These are phyloP conservation scores for Sphaerostilbella broomeana DNA, from an alignment of 2,329 filamentous ascomycete species.

Conservation along the genomic window DNA sequence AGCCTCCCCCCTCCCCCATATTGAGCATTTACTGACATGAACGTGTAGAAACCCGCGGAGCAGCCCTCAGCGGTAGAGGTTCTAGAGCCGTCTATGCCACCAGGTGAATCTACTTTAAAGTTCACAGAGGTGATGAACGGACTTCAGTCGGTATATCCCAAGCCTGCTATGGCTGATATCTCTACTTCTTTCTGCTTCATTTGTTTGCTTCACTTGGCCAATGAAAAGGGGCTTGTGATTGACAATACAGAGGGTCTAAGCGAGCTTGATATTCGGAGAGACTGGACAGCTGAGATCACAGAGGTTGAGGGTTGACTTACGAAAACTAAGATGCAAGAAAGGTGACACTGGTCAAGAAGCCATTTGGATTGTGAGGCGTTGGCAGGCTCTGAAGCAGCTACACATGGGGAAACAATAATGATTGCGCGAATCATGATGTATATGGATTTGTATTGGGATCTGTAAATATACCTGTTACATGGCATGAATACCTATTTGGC, in stretches of 20 bases:
- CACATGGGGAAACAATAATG: no score
- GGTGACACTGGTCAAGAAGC: no score
- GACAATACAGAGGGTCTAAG: constrained; percentile 53
- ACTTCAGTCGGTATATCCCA: constrained; percentile 78
- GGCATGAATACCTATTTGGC: no score
- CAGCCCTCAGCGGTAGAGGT: constrained; percentile 23
- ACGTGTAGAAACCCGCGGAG: constrained; percentile 2
- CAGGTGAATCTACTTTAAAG: constrained; percentile 54
- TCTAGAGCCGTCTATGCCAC: constrained; percentile 22
- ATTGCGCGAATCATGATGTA: no score
- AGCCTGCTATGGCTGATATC: constrained; percentile 83
- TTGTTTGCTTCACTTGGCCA: constrained; percentile 81
- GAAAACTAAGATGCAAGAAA: no score
- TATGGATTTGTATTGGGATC: no score
- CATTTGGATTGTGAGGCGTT: neutral
- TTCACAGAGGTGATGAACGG: constrained; percentile 92
- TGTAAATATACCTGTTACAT: no score
- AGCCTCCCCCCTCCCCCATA: neutral
- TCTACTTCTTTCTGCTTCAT: constrained; percentile 94
- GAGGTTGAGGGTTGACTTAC: no score
- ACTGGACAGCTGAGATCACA: constrained; percentile 53
- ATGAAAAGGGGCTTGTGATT: constrained; percentile 83
- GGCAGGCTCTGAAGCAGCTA: no score
- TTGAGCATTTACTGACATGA: constrained; percentile 1
- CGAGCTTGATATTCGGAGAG: constrained; percentile 56